Percentiles rank a stretch among this genome's conserved stretches.
phyloP scores from a whole-genome alignment of 2,329 filamentous ascomycete species.

The Talaromyces verruculosus region DNA sequence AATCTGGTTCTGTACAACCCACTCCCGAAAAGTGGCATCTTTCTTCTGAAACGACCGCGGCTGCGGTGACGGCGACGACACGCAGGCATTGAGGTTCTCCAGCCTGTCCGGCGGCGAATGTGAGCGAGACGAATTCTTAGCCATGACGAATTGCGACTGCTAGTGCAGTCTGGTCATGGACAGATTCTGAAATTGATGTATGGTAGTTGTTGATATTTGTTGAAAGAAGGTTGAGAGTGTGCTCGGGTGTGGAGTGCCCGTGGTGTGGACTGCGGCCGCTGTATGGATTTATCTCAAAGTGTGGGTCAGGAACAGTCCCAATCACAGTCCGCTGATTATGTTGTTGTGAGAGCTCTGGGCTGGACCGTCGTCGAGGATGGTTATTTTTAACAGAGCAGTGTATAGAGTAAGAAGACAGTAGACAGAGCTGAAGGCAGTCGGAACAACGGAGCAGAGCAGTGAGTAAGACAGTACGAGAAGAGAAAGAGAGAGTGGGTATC shows the following conservation, averaged over 20 bases:
- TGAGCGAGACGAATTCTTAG: slow-evolving; percentile 34
- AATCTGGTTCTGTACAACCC: slow-evolving; percentile 77
- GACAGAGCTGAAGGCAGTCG: not conserved
- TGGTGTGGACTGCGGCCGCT: not conserved
- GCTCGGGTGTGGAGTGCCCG: slow-evolving; percentile 11
- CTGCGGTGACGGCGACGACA: slow-evolving; percentile 36
- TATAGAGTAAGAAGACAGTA: not conserved
- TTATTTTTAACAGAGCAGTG: not conserved
- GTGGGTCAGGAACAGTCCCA: slow-evolving; percentile 16
- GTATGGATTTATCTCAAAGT: not conserved
- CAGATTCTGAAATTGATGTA: not conserved
- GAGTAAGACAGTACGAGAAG: not conserved
- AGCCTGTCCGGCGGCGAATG: slow-evolving; percentile 28
- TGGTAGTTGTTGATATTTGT: not conserved
- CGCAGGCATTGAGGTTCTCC: slow-evolving; percentile 43
- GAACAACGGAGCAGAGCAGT: not conserved
- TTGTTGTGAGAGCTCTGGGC: not conserved
- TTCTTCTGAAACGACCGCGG: slow-evolving; percentile 28
- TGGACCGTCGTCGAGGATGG: not conserved
- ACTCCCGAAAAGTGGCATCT: slow-evolving; percentile 50
- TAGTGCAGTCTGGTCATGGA: slow-evolving; percentile 12
- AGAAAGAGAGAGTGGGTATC: not conserved
- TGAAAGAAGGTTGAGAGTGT: slow-evolving; percentile 1
- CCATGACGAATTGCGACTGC: slow-evolving; percentile 30
- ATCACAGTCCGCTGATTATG: slow-evolving; percentile 8